phyloP scores from a whole-genome alignment of 2,329 filamentous ascomycete species.

The Penicillium crustosum region DNA sequence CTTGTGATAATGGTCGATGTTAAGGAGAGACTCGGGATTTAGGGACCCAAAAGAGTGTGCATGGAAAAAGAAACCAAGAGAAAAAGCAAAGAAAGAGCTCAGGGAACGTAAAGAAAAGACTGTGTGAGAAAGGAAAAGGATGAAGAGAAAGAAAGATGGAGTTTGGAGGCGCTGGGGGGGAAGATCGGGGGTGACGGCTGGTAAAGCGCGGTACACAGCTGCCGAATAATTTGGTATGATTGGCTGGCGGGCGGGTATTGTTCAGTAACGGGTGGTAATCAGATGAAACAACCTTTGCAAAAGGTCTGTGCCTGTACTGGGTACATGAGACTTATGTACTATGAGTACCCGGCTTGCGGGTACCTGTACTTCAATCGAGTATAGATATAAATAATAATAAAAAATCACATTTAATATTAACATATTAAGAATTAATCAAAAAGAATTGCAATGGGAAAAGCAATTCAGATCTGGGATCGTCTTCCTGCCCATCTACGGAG shows the following conservation, averaged over 20 bases:
- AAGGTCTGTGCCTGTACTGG: slow-evolving; percentile 13
- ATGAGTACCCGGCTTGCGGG: neutral
- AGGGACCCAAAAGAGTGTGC: slow-evolving; percentile 22
- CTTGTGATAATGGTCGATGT: slow-evolving; percentile 16
- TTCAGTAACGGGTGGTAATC: slow-evolving; percentile 11
- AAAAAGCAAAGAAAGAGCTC: slow-evolving; percentile 19
- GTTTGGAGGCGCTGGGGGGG: slow-evolving; percentile 16
- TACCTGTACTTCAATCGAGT: slow-evolving; percentile 1
- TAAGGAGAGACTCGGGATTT: slow-evolving; percentile 27
- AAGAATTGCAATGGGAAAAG: neutral
- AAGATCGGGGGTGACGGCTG: slow-evolving; percentile 13
- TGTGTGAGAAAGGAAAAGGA: slow-evolving; percentile 15
- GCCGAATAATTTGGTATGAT: slow-evolving; percentile 7
- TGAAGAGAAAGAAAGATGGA: slow-evolving; percentile 20
- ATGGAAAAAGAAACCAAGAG: slow-evolving; percentile 18
- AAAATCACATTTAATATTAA: neutral
- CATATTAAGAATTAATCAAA: neutral
- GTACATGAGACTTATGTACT: slow-evolving; percentile 15
- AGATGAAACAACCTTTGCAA: slow-evolving; percentile 5
- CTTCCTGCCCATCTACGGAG: neutral
- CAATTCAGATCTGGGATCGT: slow-evolving; percentile 13
- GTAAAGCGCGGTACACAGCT: slow-evolving; percentile 15
- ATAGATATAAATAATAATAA: neutral
- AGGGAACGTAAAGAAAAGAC: slow-evolving; percentile 22
- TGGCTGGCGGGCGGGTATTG: slow-evolving; percentile 5